Percentiles rank a stretch among this genome's conserved stretches.
phyloP scores from a whole-genome alignment of 805 yeast species.

The Saturnispora hagleri region DNA sequence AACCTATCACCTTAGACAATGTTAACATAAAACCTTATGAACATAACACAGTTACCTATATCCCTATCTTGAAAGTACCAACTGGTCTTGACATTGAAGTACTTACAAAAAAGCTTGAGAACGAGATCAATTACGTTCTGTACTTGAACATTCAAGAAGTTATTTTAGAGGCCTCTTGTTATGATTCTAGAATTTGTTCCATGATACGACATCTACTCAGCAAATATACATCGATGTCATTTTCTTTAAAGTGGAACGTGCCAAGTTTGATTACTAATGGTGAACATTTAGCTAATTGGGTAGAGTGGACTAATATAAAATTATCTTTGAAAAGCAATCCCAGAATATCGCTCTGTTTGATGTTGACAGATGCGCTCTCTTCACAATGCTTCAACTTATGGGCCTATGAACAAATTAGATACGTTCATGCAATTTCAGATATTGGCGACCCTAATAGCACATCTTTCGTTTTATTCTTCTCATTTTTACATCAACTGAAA shows the following conservation, averaged over 20 bases:
- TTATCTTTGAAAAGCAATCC: neutral
- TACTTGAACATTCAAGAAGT: conserved; percentile 46
- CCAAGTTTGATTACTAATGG: neutral
- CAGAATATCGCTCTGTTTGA: neutral
- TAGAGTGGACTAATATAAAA: neutral
- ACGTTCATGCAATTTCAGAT: neutral
- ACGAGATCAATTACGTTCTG: conserved; percentile 50
- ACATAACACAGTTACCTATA: neutral
- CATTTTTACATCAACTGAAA: neutral
- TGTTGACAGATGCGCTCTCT: neutral
- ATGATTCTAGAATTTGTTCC: neutral
- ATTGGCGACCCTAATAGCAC: too few relatives aligned
- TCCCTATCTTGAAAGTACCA: neutral
- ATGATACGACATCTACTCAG: neutral
- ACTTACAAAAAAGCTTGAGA: conserved; percentile 25
- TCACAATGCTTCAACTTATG: neutral
- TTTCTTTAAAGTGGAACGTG: neutral
- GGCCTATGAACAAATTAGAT: conserved; percentile 2
- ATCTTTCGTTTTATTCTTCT: neutral
- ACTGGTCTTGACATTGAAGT: neutral
- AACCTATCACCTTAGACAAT: neutral
- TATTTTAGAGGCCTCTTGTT: conserved; percentile 49
- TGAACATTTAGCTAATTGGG: neutral
- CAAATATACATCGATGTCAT: neutral
- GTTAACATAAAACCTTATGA: neutral